A percentile compares a stretch with the other conserved stretches of the same genome.
Evolutionary conservation across 495 filamentous ascomycete species (phyloP).

Genomic region (Tuber brumale): DNA sequence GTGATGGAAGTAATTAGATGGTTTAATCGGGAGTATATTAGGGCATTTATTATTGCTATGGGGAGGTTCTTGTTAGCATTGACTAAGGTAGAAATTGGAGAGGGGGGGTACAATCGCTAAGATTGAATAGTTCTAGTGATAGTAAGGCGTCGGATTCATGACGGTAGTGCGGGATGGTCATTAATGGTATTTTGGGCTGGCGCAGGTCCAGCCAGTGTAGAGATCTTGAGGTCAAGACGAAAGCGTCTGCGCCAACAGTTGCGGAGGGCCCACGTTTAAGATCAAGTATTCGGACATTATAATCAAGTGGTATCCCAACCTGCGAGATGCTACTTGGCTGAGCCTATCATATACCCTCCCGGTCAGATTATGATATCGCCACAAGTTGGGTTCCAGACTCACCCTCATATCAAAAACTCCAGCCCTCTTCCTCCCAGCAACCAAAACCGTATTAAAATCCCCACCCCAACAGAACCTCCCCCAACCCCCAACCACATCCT

Average conservation of each 20-base stretch:
- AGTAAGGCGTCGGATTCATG: no score
- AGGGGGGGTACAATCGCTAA: no score
- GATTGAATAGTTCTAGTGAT: no score
- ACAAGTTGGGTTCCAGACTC: not conserved
- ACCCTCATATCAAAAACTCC: conserved; percentile 24
- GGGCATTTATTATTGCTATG: no score
- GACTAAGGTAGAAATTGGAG: no score
- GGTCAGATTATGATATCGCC: not conserved
- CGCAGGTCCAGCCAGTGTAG: conserved; percentile 1
- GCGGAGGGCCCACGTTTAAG: conserved; percentile 18
- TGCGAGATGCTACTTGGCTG: conserved; percentile 4
- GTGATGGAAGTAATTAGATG: no score
- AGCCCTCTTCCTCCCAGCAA: conserved; percentile 27
- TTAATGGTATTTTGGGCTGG: no score
- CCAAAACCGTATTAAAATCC: conserved; percentile 29
- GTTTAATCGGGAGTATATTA: no score
- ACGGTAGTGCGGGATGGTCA: no score
- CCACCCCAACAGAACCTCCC: conserved; percentile 35
- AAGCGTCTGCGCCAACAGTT: conserved; percentile 13
- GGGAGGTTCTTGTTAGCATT: no score
- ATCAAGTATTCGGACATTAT: conserved; percentile 25
- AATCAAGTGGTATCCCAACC: conserved; percentile 6
- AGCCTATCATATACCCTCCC: not conserved
- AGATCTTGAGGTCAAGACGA: conserved; percentile 27
- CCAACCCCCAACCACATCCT: conserved; percentile 16